phyloP scores from a whole-genome alignment of 1,284 basidiomycete genomes.

The Tilletia indica region DNA sequence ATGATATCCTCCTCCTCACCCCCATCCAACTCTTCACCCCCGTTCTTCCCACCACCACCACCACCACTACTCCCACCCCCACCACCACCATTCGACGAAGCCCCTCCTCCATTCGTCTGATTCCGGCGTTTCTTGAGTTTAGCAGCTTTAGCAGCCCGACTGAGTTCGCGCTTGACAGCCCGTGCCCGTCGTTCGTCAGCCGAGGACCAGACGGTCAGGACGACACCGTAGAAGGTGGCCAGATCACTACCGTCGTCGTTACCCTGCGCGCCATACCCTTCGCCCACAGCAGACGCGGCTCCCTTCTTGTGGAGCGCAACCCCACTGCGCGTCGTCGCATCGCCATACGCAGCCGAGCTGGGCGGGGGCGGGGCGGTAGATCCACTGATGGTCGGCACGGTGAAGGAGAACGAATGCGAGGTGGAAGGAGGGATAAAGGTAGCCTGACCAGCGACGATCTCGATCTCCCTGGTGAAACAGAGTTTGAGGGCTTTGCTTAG shows the following conservation, averaged over 20 bases:
- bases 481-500: conserved; percentile 60
- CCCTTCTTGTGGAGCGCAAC: conserved; percentile 41
- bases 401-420: conserved; percentile 86
- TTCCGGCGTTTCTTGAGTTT: conserved; percentile 20
- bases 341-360: conserved; percentile 19
- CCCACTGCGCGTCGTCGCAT: conserved; percentile 18
- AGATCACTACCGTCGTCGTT: conserved; percentile 56
- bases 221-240: conserved; percentile 47
- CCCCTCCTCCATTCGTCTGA: conserved; percentile 22
- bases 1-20: conserved; percentile 26
- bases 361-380: conserved; percentile 28
- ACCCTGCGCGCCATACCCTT: conserved; percentile 61
- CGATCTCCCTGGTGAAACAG: conserved; percentile 85
- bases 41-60: conserved; percentile 21
- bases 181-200: conserved; percentile 44
- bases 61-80: conserved; percentile 23
- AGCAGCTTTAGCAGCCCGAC: conserved; percentile 24
- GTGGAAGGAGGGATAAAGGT: conserved; percentile 65
- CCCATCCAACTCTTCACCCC: background rate
- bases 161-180: conserved; percentile 45
- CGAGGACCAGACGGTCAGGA: conserved; percentile 41
- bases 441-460: conserved; percentile 62
- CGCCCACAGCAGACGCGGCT: conserved; percentile 57
- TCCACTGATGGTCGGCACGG: conserved; percentile 40
- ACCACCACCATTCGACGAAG: conserved; percentile 13